Conservation (phyloP, 306 rosid genomes). For the Datisca glomerata region DNA sequence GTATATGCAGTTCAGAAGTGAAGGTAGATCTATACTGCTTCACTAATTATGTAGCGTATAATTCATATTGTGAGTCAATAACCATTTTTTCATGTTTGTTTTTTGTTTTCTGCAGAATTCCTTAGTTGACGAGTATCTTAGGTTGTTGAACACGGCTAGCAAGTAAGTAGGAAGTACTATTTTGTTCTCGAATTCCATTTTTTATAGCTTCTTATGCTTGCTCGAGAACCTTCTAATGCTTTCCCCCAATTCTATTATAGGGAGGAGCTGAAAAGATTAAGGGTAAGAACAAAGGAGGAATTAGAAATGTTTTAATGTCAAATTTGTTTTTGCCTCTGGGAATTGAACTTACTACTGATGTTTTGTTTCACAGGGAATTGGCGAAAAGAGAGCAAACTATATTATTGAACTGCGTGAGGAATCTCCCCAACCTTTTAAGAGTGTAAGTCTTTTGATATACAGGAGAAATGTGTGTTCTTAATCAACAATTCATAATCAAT, state of each 20-base stretch:
- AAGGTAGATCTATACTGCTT: conserved; percentile 38
- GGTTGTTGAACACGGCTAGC: conserved; percentile 56
- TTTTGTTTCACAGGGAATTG: conserved; percentile 47
- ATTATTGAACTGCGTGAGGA: conserved; percentile 63
- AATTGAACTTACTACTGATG: neutral
- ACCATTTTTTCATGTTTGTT: conserved; percentile 3
- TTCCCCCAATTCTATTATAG: conserved; percentile 17
- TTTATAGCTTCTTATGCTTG: neutral
- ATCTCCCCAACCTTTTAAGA: conserved; percentile 70
- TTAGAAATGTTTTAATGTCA: neutral
- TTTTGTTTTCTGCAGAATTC: conserved; percentile 36
- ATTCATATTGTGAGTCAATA: neutral
- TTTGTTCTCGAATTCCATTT: no score
- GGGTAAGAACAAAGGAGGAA: conserved; percentile 27
- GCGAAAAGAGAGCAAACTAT: conserved; percentile 76
- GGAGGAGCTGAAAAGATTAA: conserved; percentile 59
- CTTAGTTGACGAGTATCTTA: conserved; percentile 45
- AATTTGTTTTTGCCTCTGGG: neutral
- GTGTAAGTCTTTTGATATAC: conserved; percentile 42
- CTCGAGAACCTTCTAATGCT: neutral
- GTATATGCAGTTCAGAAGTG: conserved; percentile 37
- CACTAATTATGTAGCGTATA: neutral
- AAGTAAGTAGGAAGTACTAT: no score
- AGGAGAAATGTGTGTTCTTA: no score
- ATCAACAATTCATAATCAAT: no score